phyloP scores from a whole-genome alignment of 139 green algal genomes.

The Chlorella sorokiniana region DNA sequence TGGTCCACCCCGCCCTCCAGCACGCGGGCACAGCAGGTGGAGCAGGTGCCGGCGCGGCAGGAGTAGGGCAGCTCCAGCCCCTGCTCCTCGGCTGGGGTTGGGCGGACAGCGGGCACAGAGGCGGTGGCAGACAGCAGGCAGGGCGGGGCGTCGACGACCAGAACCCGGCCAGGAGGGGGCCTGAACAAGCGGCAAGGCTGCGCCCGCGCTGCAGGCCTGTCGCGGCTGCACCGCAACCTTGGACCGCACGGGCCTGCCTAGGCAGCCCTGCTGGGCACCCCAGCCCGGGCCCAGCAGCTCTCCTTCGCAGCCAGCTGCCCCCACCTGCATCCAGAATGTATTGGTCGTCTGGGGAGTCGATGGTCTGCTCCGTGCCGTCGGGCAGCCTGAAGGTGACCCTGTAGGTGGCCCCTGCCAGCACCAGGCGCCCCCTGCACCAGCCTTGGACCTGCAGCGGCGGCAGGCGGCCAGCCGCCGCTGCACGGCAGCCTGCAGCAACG shows the following conservation, averaged over 20 bases:
- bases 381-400: constrained; percentile 11
- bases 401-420: background rate
- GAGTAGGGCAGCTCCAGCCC: constrained; percentile 90
- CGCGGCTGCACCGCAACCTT: background rate
- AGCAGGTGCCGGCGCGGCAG: constrained; percentile 82
- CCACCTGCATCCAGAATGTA: constrained; percentile 32
- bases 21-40: constrained; percentile 69
- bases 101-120: background rate
- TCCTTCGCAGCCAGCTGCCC: background rate
- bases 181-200: background rate
- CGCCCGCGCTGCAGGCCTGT: background rate
- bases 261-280: background rate
- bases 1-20: constrained; percentile 75
- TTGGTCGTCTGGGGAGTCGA: constrained; percentile 16
- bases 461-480: too few species aligned
- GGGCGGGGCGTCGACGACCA: background rate
- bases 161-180: background rate
- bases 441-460: background rate
- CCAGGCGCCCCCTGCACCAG: background rate
- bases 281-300: background rate
- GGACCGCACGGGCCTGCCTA: background rate
- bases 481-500: too few species aligned
- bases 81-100: constrained; percentile 48
- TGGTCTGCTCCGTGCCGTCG: background rate
- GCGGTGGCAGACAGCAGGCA: background rate